phyloP scores from a whole-genome alignment of 768 basidiomycete genomes.

The Phaeotremella fagi region DNA sequence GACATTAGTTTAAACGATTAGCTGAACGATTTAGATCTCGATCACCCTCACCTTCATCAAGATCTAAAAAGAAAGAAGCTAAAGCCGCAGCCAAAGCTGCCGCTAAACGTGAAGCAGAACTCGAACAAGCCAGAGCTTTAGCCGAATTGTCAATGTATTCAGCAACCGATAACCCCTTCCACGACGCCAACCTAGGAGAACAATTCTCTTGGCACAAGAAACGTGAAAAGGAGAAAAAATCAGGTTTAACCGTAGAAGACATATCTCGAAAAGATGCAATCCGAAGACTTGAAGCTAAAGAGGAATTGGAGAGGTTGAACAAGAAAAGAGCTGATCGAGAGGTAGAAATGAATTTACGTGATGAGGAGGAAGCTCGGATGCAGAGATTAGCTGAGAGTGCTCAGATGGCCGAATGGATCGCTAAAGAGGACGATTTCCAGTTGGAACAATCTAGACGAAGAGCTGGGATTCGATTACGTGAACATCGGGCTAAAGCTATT shows the following conservation, averaged over 20 bases:
- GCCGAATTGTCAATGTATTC: conserved; percentile 91
- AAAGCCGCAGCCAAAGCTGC: conserved; percentile 75
- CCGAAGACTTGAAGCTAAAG: conserved; percentile 82
- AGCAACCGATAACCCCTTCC: conserved; percentile 95
- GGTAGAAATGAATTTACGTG: conserved; percentile 75
- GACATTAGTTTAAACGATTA: neutral
- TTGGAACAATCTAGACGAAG: conserved; percentile 85
- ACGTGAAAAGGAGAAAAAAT: conserved; percentile 87
- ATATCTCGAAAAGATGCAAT: conserved; percentile 72
- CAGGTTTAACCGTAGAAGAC: conserved; percentile 73
- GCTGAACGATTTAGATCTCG: conserved; percentile 50
- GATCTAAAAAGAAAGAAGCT: conserved; percentile 76
- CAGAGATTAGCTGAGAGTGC: conserved; percentile 85
- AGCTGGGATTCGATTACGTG: conserved; percentile 89
- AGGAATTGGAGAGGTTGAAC: conserved; percentile 89
- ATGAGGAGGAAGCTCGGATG: conserved; percentile 89
- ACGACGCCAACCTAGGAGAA: conserved; percentile 91
- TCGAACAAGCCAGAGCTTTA: conserved; percentile 81
- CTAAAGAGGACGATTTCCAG: conserved; percentile 95
- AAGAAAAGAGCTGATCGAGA: conserved; percentile 85
- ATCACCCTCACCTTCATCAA: conserved; percentile 66
- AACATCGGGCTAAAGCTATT: conserved; percentile 96
- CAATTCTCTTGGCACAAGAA: conserved; percentile 99
- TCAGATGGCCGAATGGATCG: conserved; percentile 97
- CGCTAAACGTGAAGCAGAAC: conserved; percentile 44